Evolutionary conservation across 1,139 yeast species (phyloP), one percentile per base, ranked within the genome.

Genomic region (Yamadazyma jaroonii): DNA sequence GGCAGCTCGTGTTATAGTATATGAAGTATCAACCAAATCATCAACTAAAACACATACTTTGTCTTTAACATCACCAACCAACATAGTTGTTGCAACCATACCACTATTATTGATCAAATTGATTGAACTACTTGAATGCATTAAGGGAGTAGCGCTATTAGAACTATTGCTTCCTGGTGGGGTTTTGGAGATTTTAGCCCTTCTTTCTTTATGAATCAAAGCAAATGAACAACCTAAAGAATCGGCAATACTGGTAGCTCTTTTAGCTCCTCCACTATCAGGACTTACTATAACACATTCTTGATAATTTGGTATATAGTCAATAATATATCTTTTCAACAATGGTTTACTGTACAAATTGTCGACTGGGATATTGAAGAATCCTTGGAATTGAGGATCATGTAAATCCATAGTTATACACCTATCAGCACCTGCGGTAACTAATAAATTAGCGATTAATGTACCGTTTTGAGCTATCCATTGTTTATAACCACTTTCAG

Each of bases 401-500:
- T 92, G 98, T 42, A 94, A 72, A 57, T 94, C 99, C 97, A 92
- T 90, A 9, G 99, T 92, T 46, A 94, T 89, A 45, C 92, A 81
- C 53, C 95, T 90, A 62, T 94, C 95, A 1, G 97, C 96, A 25
- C 99, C 98, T 0, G 98, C 95, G 3, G 95, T 81, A 9, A 89
- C 85, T 47, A 94, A 67, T 47, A 92, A 65, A 52, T 89, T 84
- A 31, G 98, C 97, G 45, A 94, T 79, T 44, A 94, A 69, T 3
- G 96, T 89, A 8, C 99, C 98, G 34, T 92, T 84, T 60, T 90
- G 97, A 0, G 97, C 95, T 23, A 90, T 83, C 97, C 98, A 92
- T 52, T 89, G 84, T 56, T 86, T 84, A 62, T 89, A 87, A 2
- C 95, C 95, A 23, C 85, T 69, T 45, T 59, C 70, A 23, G 72